Evolutionary conservation across 331 rosid species (phyloP), one percentile per base, ranked within the genome.

Genomic region (Saraca asoca): DNA sequence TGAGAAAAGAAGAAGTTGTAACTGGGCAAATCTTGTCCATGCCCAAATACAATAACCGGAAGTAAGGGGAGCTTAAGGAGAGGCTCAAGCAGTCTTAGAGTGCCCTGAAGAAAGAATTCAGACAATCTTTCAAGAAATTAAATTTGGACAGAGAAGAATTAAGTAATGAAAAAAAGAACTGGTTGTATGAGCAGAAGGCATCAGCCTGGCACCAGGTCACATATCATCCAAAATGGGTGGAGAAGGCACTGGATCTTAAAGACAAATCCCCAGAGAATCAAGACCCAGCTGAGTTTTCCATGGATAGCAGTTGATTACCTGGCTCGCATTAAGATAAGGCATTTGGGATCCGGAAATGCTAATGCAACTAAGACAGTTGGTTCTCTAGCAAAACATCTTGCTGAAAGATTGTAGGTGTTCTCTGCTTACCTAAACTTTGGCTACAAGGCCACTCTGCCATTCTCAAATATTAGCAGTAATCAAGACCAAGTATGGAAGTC

Each of bases 1-100:
- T 93, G 17, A 79, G 91, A 69, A 97, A 90, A 73, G 95, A 89
- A 76, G 98, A 87, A 79, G 69, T 93, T 41, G 95, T 90, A 38
- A 90, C 96, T 7, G 96, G 95, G 61, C 95, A 90, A 69, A 74
- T 90, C 66, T 90, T 97, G 98, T 93, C 97, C 62, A 93, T 93
- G 95, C 97, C 97, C 20, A 87, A 83, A 75, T 69, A 81, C 82
- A 88, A 49, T 38, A 86, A 96, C 74, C 75, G 84, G 78, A 94
- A 86, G 78, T 89, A 90, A 73, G 96, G 99, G 60, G 95, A 94
- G 8, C 86, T 94, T 16, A 86, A 81, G 85, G 99, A 93, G 89
- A 87, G 86, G 80, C 82, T 90, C 51, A 90, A 84, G 85, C 97
- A 84, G 71, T 82, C 97, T 10, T 93, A 87, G 69, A 83, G 70